A percentile compares a stretch with the other conserved stretches of the same genome.
Evolutionary conservation across 495 filamentous ascomycete genomes (phyloP).

Genomic region (Cudoniella acicularis): DNA sequence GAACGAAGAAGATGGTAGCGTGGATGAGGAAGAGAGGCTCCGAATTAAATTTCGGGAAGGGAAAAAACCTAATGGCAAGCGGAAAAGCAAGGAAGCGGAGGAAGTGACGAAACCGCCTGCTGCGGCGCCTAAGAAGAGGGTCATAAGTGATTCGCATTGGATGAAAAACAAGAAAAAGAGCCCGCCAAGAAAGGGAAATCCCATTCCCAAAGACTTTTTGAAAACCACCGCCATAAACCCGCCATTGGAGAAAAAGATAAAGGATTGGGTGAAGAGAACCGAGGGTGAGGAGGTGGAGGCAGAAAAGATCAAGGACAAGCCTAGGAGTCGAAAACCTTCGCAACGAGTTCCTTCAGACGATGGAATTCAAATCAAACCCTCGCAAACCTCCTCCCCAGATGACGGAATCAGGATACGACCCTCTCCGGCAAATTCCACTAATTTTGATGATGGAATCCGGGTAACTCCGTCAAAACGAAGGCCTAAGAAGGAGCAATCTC

Average conservation of each 20-base stretch:
- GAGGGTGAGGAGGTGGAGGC: slow-evolving; percentile 36
- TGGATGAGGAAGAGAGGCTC: slow-evolving; percentile 14
- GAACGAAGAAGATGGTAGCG: slow-evolving; percentile 39
- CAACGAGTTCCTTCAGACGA: slow-evolving; percentile 6
- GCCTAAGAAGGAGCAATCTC: slow-evolving; percentile 19
- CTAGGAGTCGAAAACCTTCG: background rate
- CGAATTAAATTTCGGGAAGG: slow-evolving; percentile 17
- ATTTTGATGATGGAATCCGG: slow-evolving; percentile 30
- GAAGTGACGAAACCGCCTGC: slow-evolving; percentile 35
- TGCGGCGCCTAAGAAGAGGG: slow-evolving; percentile 61
- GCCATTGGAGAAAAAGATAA: slow-evolving; percentile 44
- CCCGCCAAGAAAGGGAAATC: slow-evolving; percentile 37
- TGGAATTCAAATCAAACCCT: slow-evolving; percentile 31
- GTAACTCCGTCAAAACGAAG: slow-evolving; percentile 26
- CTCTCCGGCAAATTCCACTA: slow-evolving; percentile 8
- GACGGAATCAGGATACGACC: slow-evolving; percentile 27
- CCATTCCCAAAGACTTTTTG: slow-evolving; percentile 49
- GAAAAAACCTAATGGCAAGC: slow-evolving; percentile 20
- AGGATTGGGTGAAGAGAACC: slow-evolving; percentile 42
- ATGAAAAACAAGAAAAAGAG: slow-evolving; percentile 49
- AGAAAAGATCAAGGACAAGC: slow-evolving; percentile 7
- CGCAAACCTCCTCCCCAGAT: background rate
- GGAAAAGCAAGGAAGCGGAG: slow-evolving; percentile 26
- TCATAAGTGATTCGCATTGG: slow-evolving; percentile 81
- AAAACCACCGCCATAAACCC: slow-evolving; percentile 46